A percentile compares a stretch with the other conserved stretches of the same genome.
Evolutionary conservation across 2,329 filamentous ascomycete genomes (phyloP).

Genomic region (Neopestalotiopsis rosae): DNA sequence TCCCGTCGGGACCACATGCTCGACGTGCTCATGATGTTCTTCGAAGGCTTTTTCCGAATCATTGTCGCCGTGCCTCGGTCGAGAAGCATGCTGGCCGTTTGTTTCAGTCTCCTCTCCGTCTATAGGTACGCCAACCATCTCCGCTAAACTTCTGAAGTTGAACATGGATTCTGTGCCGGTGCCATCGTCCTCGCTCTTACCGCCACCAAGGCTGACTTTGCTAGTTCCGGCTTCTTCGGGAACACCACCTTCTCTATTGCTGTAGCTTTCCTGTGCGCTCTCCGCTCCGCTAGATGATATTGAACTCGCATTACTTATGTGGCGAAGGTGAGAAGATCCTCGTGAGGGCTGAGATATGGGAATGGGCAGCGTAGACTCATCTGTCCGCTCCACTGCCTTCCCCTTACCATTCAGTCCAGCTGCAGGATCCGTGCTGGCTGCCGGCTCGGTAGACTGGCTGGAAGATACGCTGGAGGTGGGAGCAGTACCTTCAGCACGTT

Average conservation of each 20-base stretch:
- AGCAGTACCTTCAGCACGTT: conserved; percentile 61
- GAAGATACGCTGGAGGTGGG: conserved; percentile 47
- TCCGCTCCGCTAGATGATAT: conserved; percentile 78
- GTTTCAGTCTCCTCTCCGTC: conserved; percentile 44
- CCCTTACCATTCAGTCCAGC: conserved; percentile 62
- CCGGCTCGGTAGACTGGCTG: conserved; percentile 35
- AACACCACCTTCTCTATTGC: conserved; percentile 41
- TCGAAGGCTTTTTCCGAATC: conserved; percentile 39
- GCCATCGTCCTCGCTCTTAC: conserved; percentile 55
- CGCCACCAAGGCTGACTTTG: conserved; percentile 55
- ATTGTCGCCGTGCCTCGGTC: conserved; percentile 31
- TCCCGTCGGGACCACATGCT: conserved; percentile 26
- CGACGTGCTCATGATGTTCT: conserved; percentile 40
- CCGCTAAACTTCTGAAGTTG: conserved; percentile 87
- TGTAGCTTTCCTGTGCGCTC: conserved; percentile 62
- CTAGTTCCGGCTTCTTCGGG: conserved; percentile 58
- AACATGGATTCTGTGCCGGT: conserved; percentile 78
- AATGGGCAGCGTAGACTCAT: conserved; percentile 46
- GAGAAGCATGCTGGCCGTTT: neutral
- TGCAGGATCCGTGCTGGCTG: conserved; percentile 27
- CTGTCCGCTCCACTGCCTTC: conserved; percentile 69
- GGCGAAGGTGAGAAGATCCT: conserved; percentile 74
- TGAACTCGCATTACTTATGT: conserved; percentile 88
- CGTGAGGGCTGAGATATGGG: conserved; percentile 54
- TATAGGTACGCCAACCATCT: conserved; percentile 75